These are phyloP conservation scores for Tephrocybe sp. DNA, from an alignment of 768 basidiomycete genomes.

Conservation along the genomic window DNA sequence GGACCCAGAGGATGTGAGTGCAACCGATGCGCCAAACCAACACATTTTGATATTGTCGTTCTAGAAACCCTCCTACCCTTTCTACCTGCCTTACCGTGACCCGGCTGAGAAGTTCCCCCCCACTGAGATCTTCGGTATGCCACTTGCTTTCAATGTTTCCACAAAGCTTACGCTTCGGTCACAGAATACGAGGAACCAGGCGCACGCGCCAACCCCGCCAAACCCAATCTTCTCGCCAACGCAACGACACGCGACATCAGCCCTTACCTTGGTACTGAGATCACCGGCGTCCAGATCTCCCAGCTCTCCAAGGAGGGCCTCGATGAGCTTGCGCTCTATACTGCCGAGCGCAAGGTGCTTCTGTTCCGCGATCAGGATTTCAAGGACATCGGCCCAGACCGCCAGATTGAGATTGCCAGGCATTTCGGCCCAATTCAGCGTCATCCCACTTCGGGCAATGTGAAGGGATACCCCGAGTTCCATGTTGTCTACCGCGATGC, in stretches of 20 bases:
- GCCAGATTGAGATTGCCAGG: constrained; percentile 53
- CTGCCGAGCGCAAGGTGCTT: constrained; percentile 54
- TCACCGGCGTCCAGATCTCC: constrained; percentile 52
- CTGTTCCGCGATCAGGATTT: constrained; percentile 63
- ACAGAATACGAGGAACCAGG: constrained; percentile 35
- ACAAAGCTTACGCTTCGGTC: not conserved
- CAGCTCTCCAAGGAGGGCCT: constrained; percentile 51
- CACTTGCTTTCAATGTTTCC: not conserved
- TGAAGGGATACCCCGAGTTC: constrained; percentile 57
- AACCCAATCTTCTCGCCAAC: constrained; percentile 49
- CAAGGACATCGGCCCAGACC: constrained; percentile 53
- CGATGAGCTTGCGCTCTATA: constrained; percentile 50
- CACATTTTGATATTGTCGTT: not conserved
- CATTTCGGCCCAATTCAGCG: constrained; percentile 47
- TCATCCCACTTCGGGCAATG: constrained; percentile 51
- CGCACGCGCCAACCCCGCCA: constrained; percentile 45
- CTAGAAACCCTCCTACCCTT: constrained; percentile 43
- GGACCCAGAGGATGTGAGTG: not conserved
- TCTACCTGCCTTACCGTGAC: constrained; percentile 49
- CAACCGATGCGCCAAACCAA: not conserved
- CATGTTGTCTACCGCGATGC: constrained; percentile 59
- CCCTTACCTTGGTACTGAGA: constrained; percentile 53
- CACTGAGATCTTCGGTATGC: constrained; percentile 44
- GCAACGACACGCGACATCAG: constrained; percentile 38
- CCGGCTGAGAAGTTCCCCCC: constrained; percentile 49